These are phyloP conservation scores for Paraconiothyrium sp. DNA, from an alignment of 2,329 filamentous ascomycete genomes.

Conservation along the genomic window DNA sequence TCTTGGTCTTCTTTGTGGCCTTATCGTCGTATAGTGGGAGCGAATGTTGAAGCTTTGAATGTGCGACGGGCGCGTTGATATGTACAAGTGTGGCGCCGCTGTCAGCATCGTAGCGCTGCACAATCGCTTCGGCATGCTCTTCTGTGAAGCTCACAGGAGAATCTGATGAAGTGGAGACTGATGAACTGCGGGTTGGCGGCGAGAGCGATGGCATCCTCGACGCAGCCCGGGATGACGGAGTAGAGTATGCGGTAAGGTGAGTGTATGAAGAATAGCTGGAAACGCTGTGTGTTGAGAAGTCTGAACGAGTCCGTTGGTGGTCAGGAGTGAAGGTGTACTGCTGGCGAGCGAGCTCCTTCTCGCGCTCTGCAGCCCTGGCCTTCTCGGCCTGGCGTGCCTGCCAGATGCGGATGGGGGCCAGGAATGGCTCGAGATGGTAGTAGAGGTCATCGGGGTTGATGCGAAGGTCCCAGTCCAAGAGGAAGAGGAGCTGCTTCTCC, in stretches of 20 bases:
- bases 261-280: slow-evolving; percentile 47
- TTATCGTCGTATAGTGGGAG: slow-evolving; percentile 52
- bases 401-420: slow-evolving; percentile 79
- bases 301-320: slow-evolving; percentile 41
- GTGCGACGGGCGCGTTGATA: slow-evolving; percentile 47
- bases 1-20: slow-evolving; percentile 52
- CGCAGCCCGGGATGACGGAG: slow-evolving; percentile 46
- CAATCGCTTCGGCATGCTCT: slow-evolving; percentile 41
- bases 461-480: slow-evolving; percentile 92
- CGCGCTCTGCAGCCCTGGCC: slow-evolving; percentile 56
- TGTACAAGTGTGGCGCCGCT: slow-evolving; percentile 55
- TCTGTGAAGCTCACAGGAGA: slow-evolving; percentile 48
- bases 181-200: slow-evolving; percentile 55
- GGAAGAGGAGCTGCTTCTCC: slow-evolving; percentile 97
- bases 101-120: slow-evolving; percentile 55
- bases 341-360: slow-evolving; percentile 53
- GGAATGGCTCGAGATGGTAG: slow-evolving; percentile 85
- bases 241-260: slow-evolving; percentile 36
- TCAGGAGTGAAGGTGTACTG: slow-evolving; percentile 51
- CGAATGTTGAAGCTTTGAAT: slow-evolving; percentile 45
- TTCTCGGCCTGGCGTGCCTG: slow-evolving; percentile 65
- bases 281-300: slow-evolving; percentile 44
- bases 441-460: slow-evolving; percentile 88
- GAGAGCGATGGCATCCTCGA: slow-evolving; percentile 62
- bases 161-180: slow-evolving; percentile 42